Evolutionary conservation across 2,329 filamentous ascomycete genomes (phyloP).

Genomic region (Xenosphaeropsis pyriputrescens): DNA sequence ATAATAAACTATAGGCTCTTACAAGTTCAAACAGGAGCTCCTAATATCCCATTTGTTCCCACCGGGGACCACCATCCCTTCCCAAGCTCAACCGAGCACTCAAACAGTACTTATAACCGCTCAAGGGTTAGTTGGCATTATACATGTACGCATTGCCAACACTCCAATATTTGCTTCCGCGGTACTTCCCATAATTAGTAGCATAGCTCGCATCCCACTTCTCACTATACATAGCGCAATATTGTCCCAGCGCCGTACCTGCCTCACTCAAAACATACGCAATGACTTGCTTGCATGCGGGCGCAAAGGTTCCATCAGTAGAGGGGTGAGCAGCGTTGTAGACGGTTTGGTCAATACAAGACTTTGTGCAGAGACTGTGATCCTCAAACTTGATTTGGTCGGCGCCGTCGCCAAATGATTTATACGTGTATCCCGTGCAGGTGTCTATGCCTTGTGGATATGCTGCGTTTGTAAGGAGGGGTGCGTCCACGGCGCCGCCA

Average conservation of each 20-base stretch:
- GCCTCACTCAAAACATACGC: slow-evolving; percentile 23
- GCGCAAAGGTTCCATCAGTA: slow-evolving; percentile 1
- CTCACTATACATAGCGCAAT: slow-evolving; percentile 21
- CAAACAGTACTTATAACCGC: no score
- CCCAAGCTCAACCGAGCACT: no score
- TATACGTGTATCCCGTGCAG: slow-evolving; percentile 12
- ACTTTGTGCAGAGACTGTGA: slow-evolving; percentile 4
- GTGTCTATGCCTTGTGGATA: slow-evolving; percentile 10
- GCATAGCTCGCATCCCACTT: slow-evolving; percentile 9
- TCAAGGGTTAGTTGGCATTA: background rate
- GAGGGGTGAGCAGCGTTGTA: slow-evolving; percentile 7
- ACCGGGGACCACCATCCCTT: no score
- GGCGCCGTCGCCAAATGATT: slow-evolving; percentile 2
- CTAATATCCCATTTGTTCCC: no score
- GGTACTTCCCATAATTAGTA: slow-evolving; percentile 12
- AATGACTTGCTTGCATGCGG: slow-evolving; percentile 19
- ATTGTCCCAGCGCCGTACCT: slow-evolving; percentile 18
- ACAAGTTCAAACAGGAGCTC: no score
- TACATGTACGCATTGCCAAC: slow-evolving; percentile 7
- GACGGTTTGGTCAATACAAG: slow-evolving; percentile 7
- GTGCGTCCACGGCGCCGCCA: slow-evolving; percentile 18
- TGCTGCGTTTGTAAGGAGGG: slow-evolving; percentile 9
- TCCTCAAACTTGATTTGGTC: slow-evolving; percentile 3
- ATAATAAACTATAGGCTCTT: no score
- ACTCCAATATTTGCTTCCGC: slow-evolving; percentile 8